These are phyloP conservation scores for Gossypium longicalyx DNA, from an alignment of 345 rosid species.

Conservation along the genomic window DNA sequence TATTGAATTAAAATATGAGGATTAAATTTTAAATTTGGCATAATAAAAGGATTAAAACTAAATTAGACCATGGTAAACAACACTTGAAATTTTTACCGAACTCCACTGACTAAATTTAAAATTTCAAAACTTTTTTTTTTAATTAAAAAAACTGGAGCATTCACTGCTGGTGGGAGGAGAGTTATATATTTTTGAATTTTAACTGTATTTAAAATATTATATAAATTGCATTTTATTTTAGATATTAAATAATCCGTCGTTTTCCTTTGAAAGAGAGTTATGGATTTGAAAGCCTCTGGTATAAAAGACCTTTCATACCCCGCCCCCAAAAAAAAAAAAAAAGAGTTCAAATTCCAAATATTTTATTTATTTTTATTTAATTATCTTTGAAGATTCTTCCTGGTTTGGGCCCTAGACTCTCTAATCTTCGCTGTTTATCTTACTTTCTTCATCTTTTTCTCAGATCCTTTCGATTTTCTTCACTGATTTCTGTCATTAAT, in stretches of 20 bases:
- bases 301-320: constrained; percentile 6
- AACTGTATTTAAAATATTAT: background rate
- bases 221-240: background rate
- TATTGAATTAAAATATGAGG: too few relatives aligned
- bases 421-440: constrained; percentile 4
- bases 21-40: too few relatives aligned
- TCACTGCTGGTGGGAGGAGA: too few relatives aligned
- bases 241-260: background rate
- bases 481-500: constrained; percentile 2
- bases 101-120: too few relatives aligned
- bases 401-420: constrained; percentile 31
- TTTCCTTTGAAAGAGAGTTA: background rate
- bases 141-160: too few relatives aligned
- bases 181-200: too few relatives aligned
- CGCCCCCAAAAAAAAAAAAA: background rate
- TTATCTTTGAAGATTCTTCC: constrained; percentile 20
- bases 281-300: constrained; percentile 37
- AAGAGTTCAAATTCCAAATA: background rate
- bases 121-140: too few relatives aligned
- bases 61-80: too few relatives aligned
- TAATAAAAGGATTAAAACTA: too few relatives aligned
- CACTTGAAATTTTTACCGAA: too few relatives aligned
- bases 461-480: constrained; percentile 32
- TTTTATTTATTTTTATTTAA: background rate
- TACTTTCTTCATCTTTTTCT: background rate